These are phyloP conservation scores for Fusarium devonianum DNA, from an alignment of 2,329 filamentous ascomycete species.

Conservation along the genomic window DNA sequence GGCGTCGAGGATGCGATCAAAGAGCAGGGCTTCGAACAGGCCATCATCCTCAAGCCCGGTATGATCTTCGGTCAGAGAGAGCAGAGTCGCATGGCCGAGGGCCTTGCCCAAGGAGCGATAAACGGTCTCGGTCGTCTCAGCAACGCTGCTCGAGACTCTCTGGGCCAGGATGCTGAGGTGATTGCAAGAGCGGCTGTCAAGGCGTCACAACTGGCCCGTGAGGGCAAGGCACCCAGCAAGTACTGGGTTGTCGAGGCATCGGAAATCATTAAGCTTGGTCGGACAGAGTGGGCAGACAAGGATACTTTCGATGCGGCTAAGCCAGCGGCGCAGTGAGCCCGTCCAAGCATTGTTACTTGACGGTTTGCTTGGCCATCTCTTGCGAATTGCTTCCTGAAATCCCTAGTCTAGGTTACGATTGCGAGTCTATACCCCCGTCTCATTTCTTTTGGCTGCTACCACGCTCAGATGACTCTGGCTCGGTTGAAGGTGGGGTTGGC, in stretches of 20 bases:
- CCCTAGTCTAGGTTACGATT: too few relatives aligned
- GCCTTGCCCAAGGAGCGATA: slow-evolving; percentile 62
- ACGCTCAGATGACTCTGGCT: too few relatives aligned
- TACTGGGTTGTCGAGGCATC: slow-evolving; percentile 65
- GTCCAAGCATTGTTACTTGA: not conserved
- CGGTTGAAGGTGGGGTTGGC: too few relatives aligned
- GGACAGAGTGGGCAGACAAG: slow-evolving; percentile 60
- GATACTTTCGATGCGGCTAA: slow-evolving; percentile 20
- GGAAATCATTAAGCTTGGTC: slow-evolving; percentile 74
- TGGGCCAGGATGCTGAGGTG: slow-evolving; percentile 77
- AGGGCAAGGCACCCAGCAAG: slow-evolving; percentile 66
- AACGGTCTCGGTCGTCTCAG: slow-evolving; percentile 62
- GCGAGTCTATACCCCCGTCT: too few relatives aligned
- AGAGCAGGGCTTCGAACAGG: slow-evolving; percentile 76
- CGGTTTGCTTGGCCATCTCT: too few relatives aligned
- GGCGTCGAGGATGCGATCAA: slow-evolving; percentile 83
- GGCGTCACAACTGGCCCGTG: slow-evolving; percentile 64
- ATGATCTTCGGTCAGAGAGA: slow-evolving; percentile 76
- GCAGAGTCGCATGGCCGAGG: slow-evolving; percentile 65
- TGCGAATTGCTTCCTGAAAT: too few relatives aligned
- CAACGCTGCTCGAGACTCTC: slow-evolving; percentile 64
- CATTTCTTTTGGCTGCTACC: too few relatives aligned
- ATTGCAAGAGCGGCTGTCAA: slow-evolving; percentile 73
- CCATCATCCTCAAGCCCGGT: slow-evolving; percentile 77
- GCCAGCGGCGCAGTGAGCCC: not conserved